A percentile compares a stretch with the other conserved stretches of the same genome.
Evolutionary conservation across 2,329 filamentous ascomycete species (phyloP).

Genomic region (Talaromyces sp.): DNA sequence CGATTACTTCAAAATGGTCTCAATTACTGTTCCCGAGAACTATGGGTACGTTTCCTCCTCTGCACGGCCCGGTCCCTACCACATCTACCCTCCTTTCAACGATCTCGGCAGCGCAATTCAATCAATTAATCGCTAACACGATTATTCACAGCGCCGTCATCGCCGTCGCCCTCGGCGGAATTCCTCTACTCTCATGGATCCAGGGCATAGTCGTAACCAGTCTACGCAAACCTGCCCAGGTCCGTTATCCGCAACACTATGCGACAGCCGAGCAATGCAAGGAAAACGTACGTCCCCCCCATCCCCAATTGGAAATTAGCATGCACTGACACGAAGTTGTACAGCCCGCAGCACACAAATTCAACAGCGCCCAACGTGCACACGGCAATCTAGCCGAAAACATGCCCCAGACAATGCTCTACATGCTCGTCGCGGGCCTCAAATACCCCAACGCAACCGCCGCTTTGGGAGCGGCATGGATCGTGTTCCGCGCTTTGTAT

Average conservation of each 20-base stretch:
- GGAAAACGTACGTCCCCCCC: conserved; percentile 40
- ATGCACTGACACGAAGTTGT: neutral
- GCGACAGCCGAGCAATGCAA: conserved; percentile 56
- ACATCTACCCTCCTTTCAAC: neutral
- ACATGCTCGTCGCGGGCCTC: conserved; percentile 55
- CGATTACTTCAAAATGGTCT: conserved; percentile 33
- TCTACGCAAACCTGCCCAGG: conserved; percentile 53
- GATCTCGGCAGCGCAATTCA: no score
- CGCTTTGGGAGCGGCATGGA: conserved; percentile 52
- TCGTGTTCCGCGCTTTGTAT: conserved; percentile 51
- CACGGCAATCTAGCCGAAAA: conserved; percentile 63
- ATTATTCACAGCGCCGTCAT: conserved; percentile 52
- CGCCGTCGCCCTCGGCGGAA: conserved; percentile 53
- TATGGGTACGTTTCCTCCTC: conserved; percentile 44
- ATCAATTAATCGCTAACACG: neutral
- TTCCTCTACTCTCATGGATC: conserved; percentile 53
- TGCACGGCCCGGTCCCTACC: neutral
- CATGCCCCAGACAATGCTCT: conserved; percentile 51
- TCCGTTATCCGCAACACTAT: conserved; percentile 60
- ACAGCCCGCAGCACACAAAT: conserved; percentile 46
- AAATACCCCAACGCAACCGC: conserved; percentile 52
- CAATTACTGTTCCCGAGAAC: conserved; percentile 48
- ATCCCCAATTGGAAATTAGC: no score
- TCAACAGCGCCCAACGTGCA: conserved; percentile 57
- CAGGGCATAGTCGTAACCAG: conserved; percentile 49